Percentiles rank a stretch among this genome's conserved stretches.
Evolutionary conservation across 306 rosid genomes (phyloP).

Genomic region (Castanea crenata): DNA sequence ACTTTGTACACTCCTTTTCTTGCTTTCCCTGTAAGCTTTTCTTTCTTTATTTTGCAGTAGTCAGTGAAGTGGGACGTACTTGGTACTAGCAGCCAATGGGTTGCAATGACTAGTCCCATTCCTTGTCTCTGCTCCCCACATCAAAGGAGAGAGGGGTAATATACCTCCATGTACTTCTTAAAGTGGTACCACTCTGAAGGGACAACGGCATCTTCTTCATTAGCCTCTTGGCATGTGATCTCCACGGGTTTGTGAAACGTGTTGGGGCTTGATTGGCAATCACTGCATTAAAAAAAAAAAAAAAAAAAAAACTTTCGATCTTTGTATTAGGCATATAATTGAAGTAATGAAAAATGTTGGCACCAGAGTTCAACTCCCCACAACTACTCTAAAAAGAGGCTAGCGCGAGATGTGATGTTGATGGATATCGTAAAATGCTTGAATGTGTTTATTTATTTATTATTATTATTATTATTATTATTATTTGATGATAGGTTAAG

Average conservation of each 20-base stretch:
- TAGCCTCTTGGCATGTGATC: slow-evolving; percentile 36
- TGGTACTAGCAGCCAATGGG: slow-evolving; percentile 55
- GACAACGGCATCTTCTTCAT: slow-evolving; percentile 32
- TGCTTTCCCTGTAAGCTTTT: not conserved
- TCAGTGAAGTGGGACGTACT: slow-evolving; percentile 36
- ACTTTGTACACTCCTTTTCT: slow-evolving; percentile 28
- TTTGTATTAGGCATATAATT: not conserved
- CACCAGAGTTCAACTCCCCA: no score
- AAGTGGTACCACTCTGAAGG: slow-evolving; percentile 30
- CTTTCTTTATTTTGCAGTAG: slow-evolving; percentile 9
- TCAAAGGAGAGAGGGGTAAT: slow-evolving; percentile 41
- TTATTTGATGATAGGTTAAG: no score
- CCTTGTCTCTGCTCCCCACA: slow-evolving; percentile 42
- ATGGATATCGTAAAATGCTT: no score
- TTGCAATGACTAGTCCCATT: slow-evolving; percentile 49
- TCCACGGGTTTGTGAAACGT: slow-evolving; percentile 38
- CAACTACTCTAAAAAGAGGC: no score
- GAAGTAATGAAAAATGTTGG: not conserved
- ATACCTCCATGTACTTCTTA: slow-evolving; percentile 35
- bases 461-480: no score
- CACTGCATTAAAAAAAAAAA: not conserved
- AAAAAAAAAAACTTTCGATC: not conserved
- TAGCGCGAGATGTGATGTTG: no score
- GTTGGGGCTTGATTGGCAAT: slow-evolving; percentile 1
- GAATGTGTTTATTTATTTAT: no score